Evolutionary conservation across 371 early-diverging fungal genomes (phyloP), one percentile per base, ranked within the genome.

Genomic region (Batkoa obscura): DNA sequence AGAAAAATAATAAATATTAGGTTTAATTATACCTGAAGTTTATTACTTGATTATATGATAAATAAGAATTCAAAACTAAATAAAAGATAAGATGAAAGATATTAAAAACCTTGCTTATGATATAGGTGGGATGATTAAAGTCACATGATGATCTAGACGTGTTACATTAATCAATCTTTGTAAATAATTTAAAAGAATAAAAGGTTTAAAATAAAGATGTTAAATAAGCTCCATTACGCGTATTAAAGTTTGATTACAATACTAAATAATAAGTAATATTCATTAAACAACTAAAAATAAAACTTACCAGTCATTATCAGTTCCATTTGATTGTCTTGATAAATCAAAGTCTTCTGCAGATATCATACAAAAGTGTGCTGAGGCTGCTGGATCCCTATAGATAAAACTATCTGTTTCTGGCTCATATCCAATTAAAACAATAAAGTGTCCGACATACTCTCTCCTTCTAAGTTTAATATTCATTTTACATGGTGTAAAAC

Each of bases 241-340:
- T 0, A 23, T 48, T 48, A 48, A 48, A 48, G 48, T 15, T 48
- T 48, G 32, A 48, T 48, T 23, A 48, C 48, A 15, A 48, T 32
- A 15, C 48, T 48, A 48, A 8, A 23, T 9, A 48, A 48, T 23
- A 23, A 23, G 23, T 23, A 23, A 23, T 23, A 23, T 23, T 23
- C 23, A 15, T 48, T 23, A 48, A 15, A 12, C 8, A 48, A 32
- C 48, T 32, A 32, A 32, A 48, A 48, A 15, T 15, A 12, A 32
- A 12, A 48, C 32, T 23, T 48, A 48, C 48, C 48, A 48, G 15
- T 48, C 48, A 48, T 48, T 15, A 48, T 48, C 48, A 15, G 48
- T 48, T 0, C 48, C 48, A 8, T 17, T 10, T 8, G 15, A 48
- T 12, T 8, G 8, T 8, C 48, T 8, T 10, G 48, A 8, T 15